phyloP scores from a whole-genome alignment of 2,329 filamentous ascomycete genomes.

The Thelonectria rubi region DNA sequence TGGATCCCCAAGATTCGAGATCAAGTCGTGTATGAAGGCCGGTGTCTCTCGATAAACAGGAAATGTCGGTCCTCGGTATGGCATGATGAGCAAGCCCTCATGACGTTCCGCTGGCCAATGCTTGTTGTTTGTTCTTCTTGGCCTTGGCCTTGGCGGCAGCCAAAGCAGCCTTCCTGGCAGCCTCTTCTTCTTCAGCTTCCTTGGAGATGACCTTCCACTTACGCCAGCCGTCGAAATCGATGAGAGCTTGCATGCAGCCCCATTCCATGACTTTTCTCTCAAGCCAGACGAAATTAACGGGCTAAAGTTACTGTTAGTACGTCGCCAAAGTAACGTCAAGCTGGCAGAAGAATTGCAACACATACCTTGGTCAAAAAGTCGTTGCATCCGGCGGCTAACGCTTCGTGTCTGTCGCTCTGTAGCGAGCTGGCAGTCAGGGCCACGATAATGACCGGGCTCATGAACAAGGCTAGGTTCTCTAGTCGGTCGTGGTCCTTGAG shows the following conservation, averaged over 20 bases:
- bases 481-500: constrained; percentile 74
- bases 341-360: neutral
- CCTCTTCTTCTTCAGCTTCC: constrained; percentile 55
- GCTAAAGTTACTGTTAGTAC: constrained; percentile 60
- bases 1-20: neutral
- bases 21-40: neutral
- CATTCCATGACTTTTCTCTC: constrained; percentile 98
- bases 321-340: neutral
- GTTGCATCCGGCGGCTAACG: constrained; percentile 93
- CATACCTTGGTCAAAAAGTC: constrained; percentile 96
- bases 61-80: neutral
- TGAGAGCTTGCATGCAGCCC: constrained; percentile 99
- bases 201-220: constrained; percentile 89
- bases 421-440: constrained; percentile 93
- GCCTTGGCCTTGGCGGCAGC: constrained; percentile 48
- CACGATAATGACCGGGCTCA: constrained; percentile 97
- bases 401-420: constrained; percentile 95
- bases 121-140: constrained; percentile 55
- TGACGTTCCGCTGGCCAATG: constrained; percentile 40
- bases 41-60: neutral
- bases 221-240: constrained; percentile 98
- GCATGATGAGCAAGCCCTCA: constrained; percentile 17
- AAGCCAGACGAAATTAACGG: constrained; percentile 97
- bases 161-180: constrained; percentile 52
- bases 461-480: constrained; percentile 77